These are phyloP conservation scores for Piedraia hortae DNA, from an alignment of 2,329 filamentous ascomycete species.

Conservation along the genomic window DNA sequence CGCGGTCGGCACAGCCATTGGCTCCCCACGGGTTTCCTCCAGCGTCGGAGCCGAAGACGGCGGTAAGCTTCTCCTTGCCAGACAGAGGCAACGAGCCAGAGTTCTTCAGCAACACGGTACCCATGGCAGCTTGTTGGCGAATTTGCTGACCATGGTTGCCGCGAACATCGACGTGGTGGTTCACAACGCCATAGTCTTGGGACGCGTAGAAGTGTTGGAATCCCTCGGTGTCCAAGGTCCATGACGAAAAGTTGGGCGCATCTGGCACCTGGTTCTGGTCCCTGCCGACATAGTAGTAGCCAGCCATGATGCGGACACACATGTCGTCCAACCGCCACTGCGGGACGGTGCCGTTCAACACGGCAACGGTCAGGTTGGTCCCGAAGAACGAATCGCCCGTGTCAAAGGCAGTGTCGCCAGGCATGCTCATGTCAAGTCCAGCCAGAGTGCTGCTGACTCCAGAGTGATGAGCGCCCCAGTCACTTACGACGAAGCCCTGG, in stretches of 20 bases:
- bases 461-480: constrained; percentile 43
- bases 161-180: constrained; percentile 65
- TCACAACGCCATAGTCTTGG: constrained; percentile 35
- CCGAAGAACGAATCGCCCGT: constrained; percentile 26
- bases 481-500: constrained; percentile 50
- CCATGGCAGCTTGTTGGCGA: constrained; percentile 48
- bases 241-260: constrained; percentile 53
- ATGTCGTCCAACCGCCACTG: constrained; percentile 75
- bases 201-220: constrained; percentile 35
- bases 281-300: constrained; percentile 35
- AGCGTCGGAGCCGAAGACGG: constrained; percentile 60
- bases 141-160: constrained; percentile 44
- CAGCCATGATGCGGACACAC: constrained; percentile 51
- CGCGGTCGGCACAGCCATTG: constrained; percentile 51
- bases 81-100: constrained; percentile 46
- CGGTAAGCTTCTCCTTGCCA: constrained; percentile 42
- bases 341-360: constrained; percentile 71
- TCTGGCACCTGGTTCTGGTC: constrained; percentile 25
- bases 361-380: constrained; percentile 58
- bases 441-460: constrained; percentile 38
- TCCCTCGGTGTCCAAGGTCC: constrained; percentile 52
- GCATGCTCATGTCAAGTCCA: constrained; percentile 72
- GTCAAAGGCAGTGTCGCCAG: constrained; percentile 54
- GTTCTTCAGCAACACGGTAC: constrained; percentile 79
- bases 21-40: constrained; percentile 46